These are phyloP conservation scores for Stemphylium beticola DNA, from an alignment of 2,329 filamentous ascomycete species.

Conservation along the genomic window DNA sequence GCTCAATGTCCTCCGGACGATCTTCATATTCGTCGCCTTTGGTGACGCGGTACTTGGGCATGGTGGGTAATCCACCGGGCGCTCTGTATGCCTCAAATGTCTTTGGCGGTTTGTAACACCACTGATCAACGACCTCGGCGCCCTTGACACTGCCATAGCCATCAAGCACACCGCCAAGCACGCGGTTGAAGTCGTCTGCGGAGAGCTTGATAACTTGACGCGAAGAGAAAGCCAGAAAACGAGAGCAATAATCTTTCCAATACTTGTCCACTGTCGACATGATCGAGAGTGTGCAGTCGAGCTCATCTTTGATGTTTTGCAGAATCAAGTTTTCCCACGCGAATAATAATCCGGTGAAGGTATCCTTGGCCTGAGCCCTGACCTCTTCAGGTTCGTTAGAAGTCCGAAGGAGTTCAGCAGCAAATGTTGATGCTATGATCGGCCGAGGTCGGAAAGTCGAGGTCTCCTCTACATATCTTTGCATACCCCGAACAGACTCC, in stretches of 20 bases:
- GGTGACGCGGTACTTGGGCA: constrained; percentile 36
- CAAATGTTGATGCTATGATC: constrained; percentile 40
- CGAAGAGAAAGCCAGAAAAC: constrained; percentile 37
- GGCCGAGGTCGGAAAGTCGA: constrained; percentile 34
- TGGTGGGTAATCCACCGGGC: constrained; percentile 41
- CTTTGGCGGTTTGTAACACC: constrained; percentile 44
- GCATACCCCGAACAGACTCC: constrained; percentile 49
- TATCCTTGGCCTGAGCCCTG: constrained; percentile 22
- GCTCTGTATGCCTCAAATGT: constrained; percentile 34
- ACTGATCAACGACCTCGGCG: constrained; percentile 55
- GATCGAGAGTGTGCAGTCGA: constrained; percentile 41
- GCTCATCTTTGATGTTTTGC: constrained; percentile 31
- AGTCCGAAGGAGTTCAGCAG: constrained; percentile 36
- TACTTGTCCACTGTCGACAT: constrained; percentile 35
- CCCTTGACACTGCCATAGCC: constrained; percentile 57
- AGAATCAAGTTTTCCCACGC: constrained; percentile 39
- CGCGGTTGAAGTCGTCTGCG: constrained; percentile 55
- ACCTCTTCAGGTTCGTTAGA: constrained; percentile 21
- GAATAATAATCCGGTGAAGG: constrained; percentile 40
- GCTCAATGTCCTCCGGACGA: constrained; percentile 38
- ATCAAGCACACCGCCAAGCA: constrained; percentile 62
- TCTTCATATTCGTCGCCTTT: constrained; percentile 32
- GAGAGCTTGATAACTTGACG: constrained; percentile 36
- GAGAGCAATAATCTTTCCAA: constrained; percentile 39
- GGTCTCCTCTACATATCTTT: constrained; percentile 38